A percentile compares a stretch with the other conserved stretches of the same genome.
phyloP scores from a whole-genome alignment of 1,284 basidiomycete genomes.

The Ustilago cynodontis region DNA sequence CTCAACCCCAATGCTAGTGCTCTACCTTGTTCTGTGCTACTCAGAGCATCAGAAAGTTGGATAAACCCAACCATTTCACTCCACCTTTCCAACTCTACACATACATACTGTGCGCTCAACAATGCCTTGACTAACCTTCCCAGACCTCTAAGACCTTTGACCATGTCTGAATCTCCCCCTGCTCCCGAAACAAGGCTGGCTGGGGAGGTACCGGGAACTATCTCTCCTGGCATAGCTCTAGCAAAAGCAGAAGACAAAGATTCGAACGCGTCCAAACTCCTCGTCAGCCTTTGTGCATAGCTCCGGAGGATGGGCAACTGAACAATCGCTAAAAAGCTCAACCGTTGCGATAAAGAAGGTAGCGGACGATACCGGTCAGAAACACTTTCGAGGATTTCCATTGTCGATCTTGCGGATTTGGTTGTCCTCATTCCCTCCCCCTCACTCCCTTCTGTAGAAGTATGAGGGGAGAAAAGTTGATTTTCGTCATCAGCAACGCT shows the following conservation, averaged over 20 bases:
- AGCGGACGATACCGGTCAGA: conserved; percentile 89
- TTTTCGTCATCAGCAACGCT: conserved; percentile 73
- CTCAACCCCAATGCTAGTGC: conserved; percentile 29
- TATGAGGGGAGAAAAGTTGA: conserved; percentile 17
- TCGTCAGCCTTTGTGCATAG: conserved; percentile 82
- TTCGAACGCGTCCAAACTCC: conserved; percentile 92
- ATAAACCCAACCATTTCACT: conserved; percentile 57
- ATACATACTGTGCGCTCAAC: conserved; percentile 55
- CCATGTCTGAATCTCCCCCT: conserved; percentile 56
- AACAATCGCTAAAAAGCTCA: conserved; percentile 83
- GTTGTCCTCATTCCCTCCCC: conserved; percentile 48
- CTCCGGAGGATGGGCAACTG: conserved; percentile 86
- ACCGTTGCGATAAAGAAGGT: conserved; percentile 81
- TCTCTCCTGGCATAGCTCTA: conserved; percentile 86
- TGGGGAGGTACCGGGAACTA: conserved; percentile 25
- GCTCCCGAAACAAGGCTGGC: conserved; percentile 17
- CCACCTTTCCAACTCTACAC: conserved; percentile 56
- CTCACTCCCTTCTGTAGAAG: neutral
- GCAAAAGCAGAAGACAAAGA: conserved; percentile 77
- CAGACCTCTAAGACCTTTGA: conserved; percentile 63
- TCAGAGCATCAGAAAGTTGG: conserved; percentile 49
- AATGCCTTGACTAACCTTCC: conserved; percentile 62
- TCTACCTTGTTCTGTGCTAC: conserved; percentile 37
- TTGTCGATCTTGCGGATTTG: conserved; percentile 48
- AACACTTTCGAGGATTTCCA: conserved; percentile 57